A percentile compares a stretch with the other conserved stretches of the same genome.
These are phyloP conservation scores for Ophiostoma populinum DNA, from an alignment of 2,329 filamentous ascomycete species.

Conservation along the genomic window DNA sequence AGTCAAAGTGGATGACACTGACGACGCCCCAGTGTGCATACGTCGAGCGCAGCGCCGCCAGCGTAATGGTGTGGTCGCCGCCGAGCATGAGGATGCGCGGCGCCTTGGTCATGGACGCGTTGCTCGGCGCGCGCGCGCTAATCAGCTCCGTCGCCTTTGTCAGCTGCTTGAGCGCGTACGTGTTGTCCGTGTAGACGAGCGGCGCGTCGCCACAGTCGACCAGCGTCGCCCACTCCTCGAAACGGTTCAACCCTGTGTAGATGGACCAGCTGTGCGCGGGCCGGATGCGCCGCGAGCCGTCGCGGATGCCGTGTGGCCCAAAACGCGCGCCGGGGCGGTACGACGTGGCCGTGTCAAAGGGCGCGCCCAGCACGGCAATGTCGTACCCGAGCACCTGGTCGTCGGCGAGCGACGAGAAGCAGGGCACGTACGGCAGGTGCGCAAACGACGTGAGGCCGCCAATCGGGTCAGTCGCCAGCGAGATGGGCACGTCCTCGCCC, in stretches of 20 bases:
- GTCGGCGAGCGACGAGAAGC: conserved; percentile 24
- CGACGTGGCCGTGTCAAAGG: conserved; percentile 26
- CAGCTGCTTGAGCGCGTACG: conserved; percentile 56
- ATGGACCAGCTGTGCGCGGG: conserved; percentile 12
- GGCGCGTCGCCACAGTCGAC: conserved; percentile 70
- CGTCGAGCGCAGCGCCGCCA: conserved; percentile 43
- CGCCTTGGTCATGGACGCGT: conserved; percentile 23
- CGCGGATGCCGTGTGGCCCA: conserved; percentile 15
- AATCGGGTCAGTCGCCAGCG: conserved; percentile 22
- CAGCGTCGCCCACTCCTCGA: conserved; percentile 53
- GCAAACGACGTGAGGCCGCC: conserved; percentile 47
- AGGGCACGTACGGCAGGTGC: conserved; percentile 42
- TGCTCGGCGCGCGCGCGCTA: conserved; percentile 19
- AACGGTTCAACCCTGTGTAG: conserved; percentile 38
- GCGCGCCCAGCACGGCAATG: conserved; percentile 35
- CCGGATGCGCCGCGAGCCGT: conserved; percentile 14
- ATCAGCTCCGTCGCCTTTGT: conserved; percentile 35
- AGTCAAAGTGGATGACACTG: conserved; percentile 45
- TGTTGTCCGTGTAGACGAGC: conserved; percentile 62
- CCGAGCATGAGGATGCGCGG: conserved; percentile 43
- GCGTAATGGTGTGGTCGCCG: conserved; percentile 46
- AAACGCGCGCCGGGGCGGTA: conserved; percentile 15
- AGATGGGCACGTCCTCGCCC: too few relatives aligned
- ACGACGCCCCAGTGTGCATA: conserved; percentile 35
- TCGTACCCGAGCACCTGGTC: conserved; percentile 37